These are phyloP conservation scores for Pythium periplocum DNA, from an alignment of 352 stramenopile species.

Conservation along the genomic window DNA sequence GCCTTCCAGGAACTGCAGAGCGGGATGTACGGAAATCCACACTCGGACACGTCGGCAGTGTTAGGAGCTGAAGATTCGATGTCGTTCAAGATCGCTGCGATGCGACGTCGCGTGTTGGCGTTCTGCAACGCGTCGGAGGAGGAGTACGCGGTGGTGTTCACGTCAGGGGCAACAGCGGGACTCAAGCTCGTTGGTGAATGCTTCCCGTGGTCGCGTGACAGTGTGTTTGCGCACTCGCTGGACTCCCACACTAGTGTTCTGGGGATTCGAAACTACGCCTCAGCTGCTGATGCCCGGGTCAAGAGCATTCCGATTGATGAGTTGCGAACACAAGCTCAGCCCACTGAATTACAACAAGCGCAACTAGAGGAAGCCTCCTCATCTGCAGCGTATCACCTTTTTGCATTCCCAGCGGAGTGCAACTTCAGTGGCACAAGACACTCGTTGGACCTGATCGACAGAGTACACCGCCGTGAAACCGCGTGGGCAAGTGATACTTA, in stretches of 20 bases:
- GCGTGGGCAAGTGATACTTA: background rate
- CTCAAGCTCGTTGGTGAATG: constrained; percentile 80
- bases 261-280: constrained; percentile 48
- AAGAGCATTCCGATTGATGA: constrained; percentile 32
- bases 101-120: constrained; percentile 41
- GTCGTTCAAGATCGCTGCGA: constrained; percentile 31
- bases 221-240: constrained; percentile 50
- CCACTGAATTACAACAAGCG: background rate
- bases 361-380: background rate
- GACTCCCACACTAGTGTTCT: constrained; percentile 76
- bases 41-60: constrained; percentile 27
- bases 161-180: constrained; percentile 69
- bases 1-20: constrained; percentile 40
- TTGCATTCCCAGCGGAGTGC: constrained; percentile 69
- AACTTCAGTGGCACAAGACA: constrained; percentile 72
- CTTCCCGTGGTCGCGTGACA: constrained; percentile 62
- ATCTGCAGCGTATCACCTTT: constrained; percentile 23
- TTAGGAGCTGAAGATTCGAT: constrained; percentile 29
- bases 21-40: constrained; percentile 60
- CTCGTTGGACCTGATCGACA: constrained; percentile 32
- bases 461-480: constrained; percentile 22
- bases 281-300: constrained; percentile 17
- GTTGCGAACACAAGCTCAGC: constrained; percentile 13
- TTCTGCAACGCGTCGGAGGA: constrained; percentile 69
- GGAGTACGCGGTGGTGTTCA: constrained; percentile 83